Evolutionary conservation across 2,329 filamentous ascomycete genomes (phyloP), one percentile per base, ranked within the genome.

Genomic region (Curvularia lunata): DNA sequence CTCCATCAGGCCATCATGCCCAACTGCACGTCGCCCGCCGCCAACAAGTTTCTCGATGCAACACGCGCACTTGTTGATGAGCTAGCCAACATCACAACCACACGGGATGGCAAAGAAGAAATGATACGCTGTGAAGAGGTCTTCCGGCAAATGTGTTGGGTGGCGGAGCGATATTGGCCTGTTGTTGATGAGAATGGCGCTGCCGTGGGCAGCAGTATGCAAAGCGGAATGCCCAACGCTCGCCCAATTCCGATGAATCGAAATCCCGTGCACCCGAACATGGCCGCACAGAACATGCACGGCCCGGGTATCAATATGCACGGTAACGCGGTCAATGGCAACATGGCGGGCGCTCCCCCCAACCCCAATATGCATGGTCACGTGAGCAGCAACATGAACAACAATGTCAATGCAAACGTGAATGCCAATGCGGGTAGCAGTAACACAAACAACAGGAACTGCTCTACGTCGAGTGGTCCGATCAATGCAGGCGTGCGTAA

Each of bases 11-110:
- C 80, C 5, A 71, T 83, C 23, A 82, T 83, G 43, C 81, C 80
- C 2, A 83, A 83, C 62, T 83, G 81, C 80, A 82, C 80, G 0
- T 82, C 81, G 0, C 75, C 78, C 10, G 79, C 81, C 43, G 82
- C 82, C 63, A 72, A 68, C 64, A 82, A 82, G 58, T 83, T 82
- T 58, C 80, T 82, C 18, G 80, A 82, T 47, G 81, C 81, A 5
- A 81, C 78, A 54, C 75, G 79, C 41, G 72, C 76, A 2, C 78
- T 82, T 25, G 81, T 82, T 46, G 81, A 83, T 61, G 81, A 83
- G 61, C 75, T 82, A 12, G 81, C 81, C 25, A 82, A 82, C 60
- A 77, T 76, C 4, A 79, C 79, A 27, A 81, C 78, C 9, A 74
- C 74, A 1, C 78, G 78, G 32, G 80, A 81, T 49, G 81, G 81